Evolutionary conservation across 176 grass and related monocot genomes (phyloP), one percentile per base, ranked within the genome.

Genomic region (Juncus inflexus): DNA sequence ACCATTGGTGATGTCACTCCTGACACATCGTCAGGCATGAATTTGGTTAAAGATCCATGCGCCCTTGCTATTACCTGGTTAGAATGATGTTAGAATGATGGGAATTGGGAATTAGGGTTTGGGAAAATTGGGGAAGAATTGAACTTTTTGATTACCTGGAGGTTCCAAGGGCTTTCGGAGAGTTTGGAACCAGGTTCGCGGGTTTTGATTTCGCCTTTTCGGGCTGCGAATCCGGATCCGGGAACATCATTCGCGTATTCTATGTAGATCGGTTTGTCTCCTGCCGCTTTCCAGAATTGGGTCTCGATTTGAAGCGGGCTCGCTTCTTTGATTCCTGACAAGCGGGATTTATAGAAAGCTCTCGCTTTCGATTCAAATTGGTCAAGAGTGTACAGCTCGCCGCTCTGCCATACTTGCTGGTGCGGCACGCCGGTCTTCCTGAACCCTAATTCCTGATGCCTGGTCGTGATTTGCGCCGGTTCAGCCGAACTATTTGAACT

Each of bases 241-340:
- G 95, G 89, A 14, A 99, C 89, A n/a, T 99, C 95, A 42, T 99
- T 99, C 7, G 95, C 95, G 15, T 99, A 99, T 72, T 94, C 95
- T 4, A 99, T 63, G 60, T 90, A 99, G 39, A 99, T 86, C 39
- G 95, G 95, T 13, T 78, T 84, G 52, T 99, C 86, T 0, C 49
- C 40, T 0, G 89, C 60, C 0, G 95, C 89, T 58, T 94, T 99
- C 94, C 95, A 94, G 42, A 99, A 99, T 37, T 92, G 87, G 14
- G 81, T 69, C 66, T 99, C 95, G 12, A 99, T 83, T 7, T 70
- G 58, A 3, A 99, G 67, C 10, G 95, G 78, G 50, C 66, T 75
- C 1, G 75, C 77, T 39, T 92, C 88, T 63, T 80, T 84, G 69
- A 86, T 62, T 2, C 82, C 88, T 0, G 75, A 52, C 61, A 99